Evolutionary conservation across 768 basidiomycete genomes (phyloP).

Genomic region (Podaxis rugospora): DNA sequence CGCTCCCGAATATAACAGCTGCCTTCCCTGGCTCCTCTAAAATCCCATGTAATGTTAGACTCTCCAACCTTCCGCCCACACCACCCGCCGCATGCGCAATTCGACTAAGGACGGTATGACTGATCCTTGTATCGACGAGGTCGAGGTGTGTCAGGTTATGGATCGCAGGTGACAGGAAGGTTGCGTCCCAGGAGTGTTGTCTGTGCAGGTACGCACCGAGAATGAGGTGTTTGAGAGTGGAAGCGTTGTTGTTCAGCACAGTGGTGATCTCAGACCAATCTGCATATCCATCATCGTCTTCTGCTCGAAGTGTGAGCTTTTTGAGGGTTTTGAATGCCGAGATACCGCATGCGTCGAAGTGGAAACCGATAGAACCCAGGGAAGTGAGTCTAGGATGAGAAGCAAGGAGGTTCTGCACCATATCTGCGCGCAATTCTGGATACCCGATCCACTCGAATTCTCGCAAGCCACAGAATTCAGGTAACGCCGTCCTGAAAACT

Average conservation of each 20-base stretch:
- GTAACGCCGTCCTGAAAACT: slow-evolving; percentile 61
- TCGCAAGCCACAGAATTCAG: slow-evolving; percentile 53
- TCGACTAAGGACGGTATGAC: slow-evolving; percentile 55
- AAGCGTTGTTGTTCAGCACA: slow-evolving; percentile 56
- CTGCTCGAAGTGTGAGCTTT: slow-evolving; percentile 65
- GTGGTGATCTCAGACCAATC: slow-evolving; percentile 65
- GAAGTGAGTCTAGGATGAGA: slow-evolving; percentile 50
- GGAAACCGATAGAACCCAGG: slow-evolving; percentile 69
- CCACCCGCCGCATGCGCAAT: slow-evolving; percentile 56
- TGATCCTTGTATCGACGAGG: slow-evolving; percentile 66
- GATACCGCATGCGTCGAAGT: slow-evolving; percentile 69
- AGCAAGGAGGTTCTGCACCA: slow-evolving; percentile 53
- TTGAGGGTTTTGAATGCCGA: slow-evolving; percentile 55
- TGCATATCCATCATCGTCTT: slow-evolving; percentile 68
- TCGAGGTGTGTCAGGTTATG: slow-evolving; percentile 66
- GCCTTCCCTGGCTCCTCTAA: slow-evolving; percentile 57
- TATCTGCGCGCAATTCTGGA: slow-evolving; percentile 64
- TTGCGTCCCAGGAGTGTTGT: slow-evolving; percentile 63
- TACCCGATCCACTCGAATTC: slow-evolving; percentile 81
- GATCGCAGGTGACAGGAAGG: slow-evolving; percentile 59
- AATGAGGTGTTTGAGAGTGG: slow-evolving; percentile 55
- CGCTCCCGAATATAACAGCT: slow-evolving; percentile 54
- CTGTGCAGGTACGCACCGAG: slow-evolving; percentile 68
- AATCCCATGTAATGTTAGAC: slow-evolving; percentile 62
- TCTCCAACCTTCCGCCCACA: slow-evolving; percentile 31